phyloP scores from a whole-genome alignment of 805 yeast species.

The Saccharomycopsis fermentans region DNA sequence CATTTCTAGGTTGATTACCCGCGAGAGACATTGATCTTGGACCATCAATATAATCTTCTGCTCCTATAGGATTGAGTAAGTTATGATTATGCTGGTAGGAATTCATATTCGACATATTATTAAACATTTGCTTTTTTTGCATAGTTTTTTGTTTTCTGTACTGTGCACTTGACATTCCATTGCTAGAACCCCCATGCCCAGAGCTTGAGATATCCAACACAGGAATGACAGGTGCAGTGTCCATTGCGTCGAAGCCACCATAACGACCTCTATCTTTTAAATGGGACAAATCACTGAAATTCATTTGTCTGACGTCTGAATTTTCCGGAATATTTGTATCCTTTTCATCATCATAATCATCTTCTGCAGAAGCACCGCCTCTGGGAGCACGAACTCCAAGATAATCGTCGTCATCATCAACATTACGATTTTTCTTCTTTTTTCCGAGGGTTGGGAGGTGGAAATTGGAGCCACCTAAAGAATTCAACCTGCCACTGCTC shows the following conservation, averaged over 20 bases:
- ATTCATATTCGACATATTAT: constrained; percentile 32
- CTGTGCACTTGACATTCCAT: constrained; percentile 28
- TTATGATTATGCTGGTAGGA: constrained; percentile 17
- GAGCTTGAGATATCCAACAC: constrained; percentile 37
- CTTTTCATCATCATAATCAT: constrained; percentile 27
- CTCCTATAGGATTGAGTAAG: constrained; percentile 16
- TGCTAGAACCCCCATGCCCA: constrained; percentile 30
- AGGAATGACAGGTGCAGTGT: constrained; percentile 69
- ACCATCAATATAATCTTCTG: constrained; percentile 10
- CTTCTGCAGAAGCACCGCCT: too few relatives aligned
- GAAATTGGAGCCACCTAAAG: constrained; percentile 11
- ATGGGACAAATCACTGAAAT: constrained; percentile 57
- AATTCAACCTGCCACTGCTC: constrained; percentile 8
- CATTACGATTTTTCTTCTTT: constrained; percentile 2
- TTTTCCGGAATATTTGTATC: constrained; percentile 25
- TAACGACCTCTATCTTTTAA: constrained; percentile 60
- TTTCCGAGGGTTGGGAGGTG: constrained; percentile 20
- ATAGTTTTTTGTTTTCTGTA: constrained; percentile 63
- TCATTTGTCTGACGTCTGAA: constrained; percentile 31
- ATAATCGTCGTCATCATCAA: constrained; percentile 2
- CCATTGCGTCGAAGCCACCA: constrained; percentile 37
- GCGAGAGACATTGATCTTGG: constrained; percentile 27
- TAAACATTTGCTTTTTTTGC: constrained; percentile 48
- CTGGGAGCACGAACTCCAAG: neutral
- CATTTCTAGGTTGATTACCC: neutral